Evolutionary conservation across 805 yeast genomes (phyloP).

Genomic region (Metschnikowia proteae): DNA sequence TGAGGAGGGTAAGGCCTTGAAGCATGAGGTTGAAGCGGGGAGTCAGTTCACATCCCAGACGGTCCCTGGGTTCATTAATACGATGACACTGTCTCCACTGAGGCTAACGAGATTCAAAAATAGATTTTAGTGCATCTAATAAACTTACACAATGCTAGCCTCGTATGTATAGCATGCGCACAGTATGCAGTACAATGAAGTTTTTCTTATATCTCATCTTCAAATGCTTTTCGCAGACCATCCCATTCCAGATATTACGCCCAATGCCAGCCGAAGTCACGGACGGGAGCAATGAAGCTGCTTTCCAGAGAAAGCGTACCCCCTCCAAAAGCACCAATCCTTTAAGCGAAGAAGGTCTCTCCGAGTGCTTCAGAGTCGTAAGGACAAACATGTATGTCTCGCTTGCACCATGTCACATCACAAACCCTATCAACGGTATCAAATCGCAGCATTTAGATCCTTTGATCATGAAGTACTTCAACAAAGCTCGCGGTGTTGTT

Average conservation of each 20-base stretch:
- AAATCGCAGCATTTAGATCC: conserved; percentile 87
- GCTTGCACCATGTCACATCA: conserved; percentile 76
- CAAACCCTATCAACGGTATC: conserved; percentile 72
- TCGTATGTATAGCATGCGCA: not conserved
- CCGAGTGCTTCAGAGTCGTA: conserved; percentile 67
- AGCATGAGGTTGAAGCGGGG: conserved; percentile 24
- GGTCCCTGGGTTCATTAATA: not conserved
- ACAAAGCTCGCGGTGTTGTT: conserved; percentile 75
- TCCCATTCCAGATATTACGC: not conserved
- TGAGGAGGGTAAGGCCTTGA: conserved; percentile 34
- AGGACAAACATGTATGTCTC: conserved; percentile 70
- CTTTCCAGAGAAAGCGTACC: conserved; percentile 5
- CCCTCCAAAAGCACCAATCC: conserved; percentile 34
- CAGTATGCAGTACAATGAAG: conserved; percentile 12
- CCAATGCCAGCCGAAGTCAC: conserved; percentile 12
- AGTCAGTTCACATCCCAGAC: not conserved
- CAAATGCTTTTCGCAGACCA: conserved; percentile 5
- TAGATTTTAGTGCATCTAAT: conserved; percentile 8
- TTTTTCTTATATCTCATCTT: conserved; percentile 16
- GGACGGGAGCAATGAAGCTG: not conserved
- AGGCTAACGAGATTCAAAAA: conserved; percentile 13
- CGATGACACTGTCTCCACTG: conserved; percentile 6
- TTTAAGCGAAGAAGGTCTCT: conserved; percentile 42
- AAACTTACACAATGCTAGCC: not conserved
- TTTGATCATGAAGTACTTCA: conserved; percentile 75